These are phyloP conservation scores for Colletotrichum gloeosporioides DNA, from an alignment of 2,329 filamentous ascomycete species.

Conservation along the genomic window DNA sequence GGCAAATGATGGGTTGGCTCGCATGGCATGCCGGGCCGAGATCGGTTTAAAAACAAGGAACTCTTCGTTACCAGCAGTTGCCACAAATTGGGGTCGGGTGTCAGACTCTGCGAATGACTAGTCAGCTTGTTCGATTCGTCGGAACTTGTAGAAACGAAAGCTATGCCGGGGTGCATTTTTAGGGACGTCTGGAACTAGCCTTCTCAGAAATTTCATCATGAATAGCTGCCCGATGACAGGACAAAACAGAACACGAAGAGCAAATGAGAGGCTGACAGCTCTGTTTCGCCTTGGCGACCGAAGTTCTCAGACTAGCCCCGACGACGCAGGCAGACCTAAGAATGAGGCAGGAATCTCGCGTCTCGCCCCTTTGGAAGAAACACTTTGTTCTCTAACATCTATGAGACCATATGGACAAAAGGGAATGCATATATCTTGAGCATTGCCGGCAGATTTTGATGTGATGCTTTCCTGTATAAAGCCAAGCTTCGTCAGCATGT, in stretches of 20 bases:
- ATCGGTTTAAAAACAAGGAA: not conserved
- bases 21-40: not conserved
- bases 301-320: not conserved
- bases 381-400: too few relatives aligned
- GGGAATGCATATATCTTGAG: fast-evolving
- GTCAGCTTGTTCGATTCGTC: not conserved
- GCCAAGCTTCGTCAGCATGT: not conserved
- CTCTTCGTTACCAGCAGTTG: not conserved
- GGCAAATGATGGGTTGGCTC: not conserved
- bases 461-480: not conserved
- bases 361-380: fast-evolving
- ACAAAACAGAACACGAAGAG: not conserved
- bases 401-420: fast-evolving
- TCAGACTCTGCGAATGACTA: not conserved
- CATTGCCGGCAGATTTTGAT: not conserved
- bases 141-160: not conserved
- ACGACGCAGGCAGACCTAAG: not conserved
- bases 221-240: not conserved
- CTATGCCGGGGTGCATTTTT: fast-evolving
- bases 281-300: not conserved
- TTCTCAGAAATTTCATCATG: not conserved
- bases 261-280: fast-evolving
- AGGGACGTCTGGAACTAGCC: not conserved
- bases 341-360: too few relatives aligned
- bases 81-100: not conserved